phyloP scores from a whole-genome alignment of 148 eudicot genomes.

The Cornus kousa region DNA sequence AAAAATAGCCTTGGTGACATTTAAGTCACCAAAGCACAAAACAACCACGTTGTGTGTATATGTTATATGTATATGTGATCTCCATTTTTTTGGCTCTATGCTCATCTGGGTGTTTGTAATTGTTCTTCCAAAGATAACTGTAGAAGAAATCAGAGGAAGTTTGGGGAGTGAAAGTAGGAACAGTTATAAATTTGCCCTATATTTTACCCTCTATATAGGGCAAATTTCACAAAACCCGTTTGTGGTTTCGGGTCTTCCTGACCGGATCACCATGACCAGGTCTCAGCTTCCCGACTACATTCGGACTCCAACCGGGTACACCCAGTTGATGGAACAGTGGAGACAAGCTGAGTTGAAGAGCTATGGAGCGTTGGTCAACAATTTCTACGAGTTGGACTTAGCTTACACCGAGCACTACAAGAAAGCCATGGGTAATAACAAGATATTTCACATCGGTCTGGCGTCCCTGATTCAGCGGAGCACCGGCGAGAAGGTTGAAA shows the following conservation, averaged over 20 bases:
- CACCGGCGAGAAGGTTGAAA: conserved; percentile 5
- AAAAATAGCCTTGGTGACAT: too few species aligned
- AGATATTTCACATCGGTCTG: conserved; percentile 9
- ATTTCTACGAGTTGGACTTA: conserved; percentile 15
- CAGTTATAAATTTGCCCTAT: conserved; percentile 31
- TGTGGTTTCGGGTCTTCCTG: conserved; percentile 7
- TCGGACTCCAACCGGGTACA: not conserved
- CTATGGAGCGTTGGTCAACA: conserved; percentile 13
- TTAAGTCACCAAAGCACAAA: too few species aligned
- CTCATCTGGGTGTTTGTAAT: conserved; percentile 9
- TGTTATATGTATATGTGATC: not conserved
- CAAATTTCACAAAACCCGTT: not conserved
- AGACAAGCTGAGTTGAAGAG: conserved; percentile 21
- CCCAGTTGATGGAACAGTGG: conserved; percentile 5
- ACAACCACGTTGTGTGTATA: too few species aligned
- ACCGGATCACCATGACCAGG: conserved; percentile 9
- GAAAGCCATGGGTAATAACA: not conserved
- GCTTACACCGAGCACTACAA: conserved; percentile 11
- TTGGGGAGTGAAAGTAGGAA: conserved; percentile 15
- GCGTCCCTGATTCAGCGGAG: not conserved
- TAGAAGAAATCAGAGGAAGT: conserved; percentile 31
- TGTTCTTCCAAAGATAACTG: conserved; percentile 28
- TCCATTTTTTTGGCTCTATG: conserved; percentile 2
- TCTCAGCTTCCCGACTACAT: conserved; percentile 14
- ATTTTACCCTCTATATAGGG: too few species aligned